A percentile compares a stretch with the other conserved stretches of the same genome.
phyloP scores from a whole-genome alignment of 2,329 filamentous ascomycete genomes.

The Trichoderma sp. region DNA sequence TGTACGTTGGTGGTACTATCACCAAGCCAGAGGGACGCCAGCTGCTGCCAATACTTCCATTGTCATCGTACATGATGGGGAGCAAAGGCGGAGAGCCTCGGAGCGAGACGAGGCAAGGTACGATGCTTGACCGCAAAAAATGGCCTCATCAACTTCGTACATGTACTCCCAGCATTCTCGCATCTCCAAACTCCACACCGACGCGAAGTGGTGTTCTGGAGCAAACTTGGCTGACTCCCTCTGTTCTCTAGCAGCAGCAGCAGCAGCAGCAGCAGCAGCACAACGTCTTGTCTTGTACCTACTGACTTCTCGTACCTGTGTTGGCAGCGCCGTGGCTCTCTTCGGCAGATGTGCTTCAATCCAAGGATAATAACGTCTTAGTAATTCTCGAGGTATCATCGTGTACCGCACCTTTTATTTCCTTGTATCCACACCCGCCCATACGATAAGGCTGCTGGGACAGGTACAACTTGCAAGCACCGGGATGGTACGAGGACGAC shows the following conservation, averaged over 20 bases:
- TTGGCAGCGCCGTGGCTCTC: not conserved
- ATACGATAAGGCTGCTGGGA: constrained; percentile 4
- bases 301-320: not conserved
- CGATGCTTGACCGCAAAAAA: not conserved
- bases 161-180: not conserved
- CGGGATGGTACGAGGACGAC: not conserved
- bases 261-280: not conserved
- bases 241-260: not conserved
- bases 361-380: not conserved
- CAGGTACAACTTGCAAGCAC: constrained; percentile 1
- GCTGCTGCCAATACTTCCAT: not conserved
- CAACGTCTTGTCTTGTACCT: not conserved
- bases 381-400: not conserved
- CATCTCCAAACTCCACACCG: constrained; percentile 6
- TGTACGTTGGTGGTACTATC: not conserved
- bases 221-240: not conserved
- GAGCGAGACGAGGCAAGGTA: not conserved
- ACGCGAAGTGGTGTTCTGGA: not conserved
- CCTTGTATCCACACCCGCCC: not conserved
- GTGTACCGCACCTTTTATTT: not conserved
- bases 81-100: not conserved
- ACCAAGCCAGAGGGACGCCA: not conserved
- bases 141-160: constrained; percentile 5
- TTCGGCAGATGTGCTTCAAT: not conserved
- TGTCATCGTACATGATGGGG: not conserved